Conservation (phyloP, 225 moss, liverwort and hornwort genomes). For the Pleurozium schreberi region DNA sequence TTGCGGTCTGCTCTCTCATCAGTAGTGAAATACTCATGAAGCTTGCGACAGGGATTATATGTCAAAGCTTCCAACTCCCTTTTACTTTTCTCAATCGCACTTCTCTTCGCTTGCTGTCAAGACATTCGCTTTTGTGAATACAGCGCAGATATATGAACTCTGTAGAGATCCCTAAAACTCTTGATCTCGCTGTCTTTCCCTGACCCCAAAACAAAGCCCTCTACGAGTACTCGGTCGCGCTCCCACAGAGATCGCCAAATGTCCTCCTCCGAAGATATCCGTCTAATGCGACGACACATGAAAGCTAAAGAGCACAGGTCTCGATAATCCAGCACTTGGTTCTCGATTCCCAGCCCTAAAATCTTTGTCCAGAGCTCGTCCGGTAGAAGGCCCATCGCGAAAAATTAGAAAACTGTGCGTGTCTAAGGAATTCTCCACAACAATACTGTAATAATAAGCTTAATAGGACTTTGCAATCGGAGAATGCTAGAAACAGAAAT, state of each 20-base stretch:
- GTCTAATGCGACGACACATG: conserved; percentile 18
- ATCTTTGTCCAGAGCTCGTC: conserved; percentile 52
- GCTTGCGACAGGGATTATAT: conserved; percentile 27
- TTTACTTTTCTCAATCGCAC: conserved; percentile 10
- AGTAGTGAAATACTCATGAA: not conserved
- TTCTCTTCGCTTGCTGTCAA: conserved; percentile 33
- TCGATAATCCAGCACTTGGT: conserved; percentile 22
- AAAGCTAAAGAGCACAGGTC: conserved; percentile 39
- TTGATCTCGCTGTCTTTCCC: not conserved
- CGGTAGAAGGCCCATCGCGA: conserved; percentile 18
- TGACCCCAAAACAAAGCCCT: not conserved
- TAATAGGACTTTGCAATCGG: not conserved
- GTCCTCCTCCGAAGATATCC: conserved; percentile 3
- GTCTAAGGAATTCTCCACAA: not conserved
- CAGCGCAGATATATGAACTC: not conserved
- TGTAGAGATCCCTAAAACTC: conserved; percentile 16
- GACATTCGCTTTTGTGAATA: not conserved
- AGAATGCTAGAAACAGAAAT: not conserved
- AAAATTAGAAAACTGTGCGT: not conserved
- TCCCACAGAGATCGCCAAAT: conserved; percentile 28
- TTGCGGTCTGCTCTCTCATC: not conserved
- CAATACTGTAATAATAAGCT: not conserved
- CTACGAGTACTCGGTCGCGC: not conserved
- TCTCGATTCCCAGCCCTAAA: conserved; percentile 24
- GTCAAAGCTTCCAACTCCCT: conserved; percentile 30